Evolutionary conservation across 2,329 filamentous ascomycete species (phyloP).

Genomic region (Purpureocillium takamizusanense): DNA sequence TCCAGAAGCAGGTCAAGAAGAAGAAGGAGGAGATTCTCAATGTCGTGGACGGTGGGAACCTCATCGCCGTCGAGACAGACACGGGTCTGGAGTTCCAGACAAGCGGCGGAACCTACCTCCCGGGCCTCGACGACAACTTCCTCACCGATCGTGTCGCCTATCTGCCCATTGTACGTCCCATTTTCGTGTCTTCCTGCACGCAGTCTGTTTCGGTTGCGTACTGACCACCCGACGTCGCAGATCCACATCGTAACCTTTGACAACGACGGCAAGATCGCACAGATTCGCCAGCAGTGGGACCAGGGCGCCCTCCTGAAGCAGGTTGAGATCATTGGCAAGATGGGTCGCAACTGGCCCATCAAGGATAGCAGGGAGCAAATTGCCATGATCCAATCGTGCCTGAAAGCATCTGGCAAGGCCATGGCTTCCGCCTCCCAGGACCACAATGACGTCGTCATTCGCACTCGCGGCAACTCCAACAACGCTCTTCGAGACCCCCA

Average conservation of each 20-base stretch:
- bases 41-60: constrained; percentile 60
- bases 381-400: constrained; percentile 59
- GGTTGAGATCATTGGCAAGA: constrained; percentile 84
- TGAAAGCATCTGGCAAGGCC: constrained; percentile 36
- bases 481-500: constrained; percentile 55
- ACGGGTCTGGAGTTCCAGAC: constrained; percentile 74
- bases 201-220: not conserved
- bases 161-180: constrained; percentile 65
- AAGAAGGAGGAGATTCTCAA: constrained; percentile 71
- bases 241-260: constrained; percentile 86
- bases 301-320: constrained; percentile 89
- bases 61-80: constrained; percentile 75
- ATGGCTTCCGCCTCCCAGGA: constrained; percentile 18
- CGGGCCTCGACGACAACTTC: constrained; percentile 89
- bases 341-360: constrained; percentile 91
- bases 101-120: constrained; percentile 79
- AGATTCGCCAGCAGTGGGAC: constrained; percentile 91
- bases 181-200: constrained; percentile 1
- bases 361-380: constrained; percentile 78
- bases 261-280: constrained; percentile 64
- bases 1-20: constrained; percentile 70
- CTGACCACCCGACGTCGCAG: constrained; percentile 31
- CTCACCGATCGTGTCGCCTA: constrained; percentile 71
- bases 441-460: constrained; percentile 28
- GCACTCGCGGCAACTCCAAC: constrained; percentile 42